These are phyloP conservation scores for Eutrema salsugineum DNA, from an alignment of 441 rosid species.

Conservation along the genomic window DNA sequence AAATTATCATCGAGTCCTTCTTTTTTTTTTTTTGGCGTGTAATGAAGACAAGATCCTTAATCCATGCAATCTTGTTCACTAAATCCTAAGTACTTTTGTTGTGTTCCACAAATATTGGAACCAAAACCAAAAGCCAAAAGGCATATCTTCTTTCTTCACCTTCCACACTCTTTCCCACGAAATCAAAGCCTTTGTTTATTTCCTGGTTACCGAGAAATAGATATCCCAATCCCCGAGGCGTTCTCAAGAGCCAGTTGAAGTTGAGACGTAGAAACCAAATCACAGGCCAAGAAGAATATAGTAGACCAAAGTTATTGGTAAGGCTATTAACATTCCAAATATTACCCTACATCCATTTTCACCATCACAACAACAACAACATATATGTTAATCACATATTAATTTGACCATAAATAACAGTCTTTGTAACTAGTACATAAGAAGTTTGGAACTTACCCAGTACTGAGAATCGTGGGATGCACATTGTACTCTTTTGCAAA, in stretches of 20 bases:
- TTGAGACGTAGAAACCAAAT: conserved; percentile 25
- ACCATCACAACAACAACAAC: background rate
- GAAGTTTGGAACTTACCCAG: conserved; percentile 41
- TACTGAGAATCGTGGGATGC: conserved; percentile 68
- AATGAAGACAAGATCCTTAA: conserved; percentile 47
- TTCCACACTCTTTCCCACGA: conserved; percentile 32
- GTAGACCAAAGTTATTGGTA: conserved; percentile 64
- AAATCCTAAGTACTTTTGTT: conserved; percentile 33
- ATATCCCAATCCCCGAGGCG: conserved; percentile 27
- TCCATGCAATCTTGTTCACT: conserved; percentile 29
- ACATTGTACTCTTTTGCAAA: conserved; percentile 73
- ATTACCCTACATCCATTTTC: conserved; percentile 50
- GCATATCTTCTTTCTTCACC: conserved; percentile 24
- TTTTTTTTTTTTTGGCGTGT: conserved; percentile 28
- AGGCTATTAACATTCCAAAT: conserved; percentile 73
- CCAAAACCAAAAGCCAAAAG: conserved; percentile 42
- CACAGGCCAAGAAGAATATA: conserved; percentile 74
- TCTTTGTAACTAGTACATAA: background rate
- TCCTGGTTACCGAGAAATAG: conserved; percentile 12
- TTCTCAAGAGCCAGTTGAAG: conserved; percentile 20
- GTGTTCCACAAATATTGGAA: conserved; percentile 39
- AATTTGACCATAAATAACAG: background rate
- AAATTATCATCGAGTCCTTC: background rate
- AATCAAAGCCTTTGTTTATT: conserved; percentile 11
- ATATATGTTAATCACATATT: background rate